phyloP scores from a whole-genome alignment of 495 filamentous ascomycete species.

The Xylaria palmicola region DNA sequence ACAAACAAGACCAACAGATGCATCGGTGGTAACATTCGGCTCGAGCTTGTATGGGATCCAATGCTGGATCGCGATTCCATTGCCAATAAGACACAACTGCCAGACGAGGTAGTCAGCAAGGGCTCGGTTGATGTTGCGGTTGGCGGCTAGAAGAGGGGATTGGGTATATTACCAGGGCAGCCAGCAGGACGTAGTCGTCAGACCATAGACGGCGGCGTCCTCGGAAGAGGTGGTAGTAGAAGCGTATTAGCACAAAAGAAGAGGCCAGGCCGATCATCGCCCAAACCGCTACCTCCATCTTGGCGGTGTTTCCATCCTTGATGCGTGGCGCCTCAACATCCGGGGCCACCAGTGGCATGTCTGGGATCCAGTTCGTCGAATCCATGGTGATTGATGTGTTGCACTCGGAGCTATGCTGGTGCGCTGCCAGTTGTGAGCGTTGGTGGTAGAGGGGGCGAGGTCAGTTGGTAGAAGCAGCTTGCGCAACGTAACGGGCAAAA shows the following conservation, averaged over 20 bases:
- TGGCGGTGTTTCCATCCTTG: constrained; percentile 5
- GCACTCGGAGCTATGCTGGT: background rate
- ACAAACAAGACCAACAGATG: background rate
- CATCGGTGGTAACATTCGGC: constrained; percentile 11
- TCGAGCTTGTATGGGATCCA: constrained; percentile 15
- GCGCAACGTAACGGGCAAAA: background rate
- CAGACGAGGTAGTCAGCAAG: background rate
- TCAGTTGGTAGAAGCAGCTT: background rate
- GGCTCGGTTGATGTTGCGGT: too few relatives aligned
- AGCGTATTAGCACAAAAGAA: background rate
- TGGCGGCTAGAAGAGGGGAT: background rate
- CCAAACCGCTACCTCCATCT: constrained; percentile 8
- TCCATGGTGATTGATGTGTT: background rate
- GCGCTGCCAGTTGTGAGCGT: background rate
- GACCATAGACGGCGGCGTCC: constrained; percentile 11
- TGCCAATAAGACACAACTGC: constrained; percentile 6
- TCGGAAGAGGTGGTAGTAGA: constrained; percentile 8
- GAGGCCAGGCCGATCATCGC: background rate
- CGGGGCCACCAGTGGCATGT: background rate
- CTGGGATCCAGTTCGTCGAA: background rate
- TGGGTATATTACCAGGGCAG: constrained; percentile 6
- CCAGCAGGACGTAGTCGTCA: constrained; percentile 14
- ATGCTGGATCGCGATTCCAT: background rate
- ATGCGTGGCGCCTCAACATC: constrained; percentile 8
- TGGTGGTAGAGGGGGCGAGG: background rate